Conservation (phyloP, 208 protist genomes). For the Trypanosoma conorhini region DNA sequence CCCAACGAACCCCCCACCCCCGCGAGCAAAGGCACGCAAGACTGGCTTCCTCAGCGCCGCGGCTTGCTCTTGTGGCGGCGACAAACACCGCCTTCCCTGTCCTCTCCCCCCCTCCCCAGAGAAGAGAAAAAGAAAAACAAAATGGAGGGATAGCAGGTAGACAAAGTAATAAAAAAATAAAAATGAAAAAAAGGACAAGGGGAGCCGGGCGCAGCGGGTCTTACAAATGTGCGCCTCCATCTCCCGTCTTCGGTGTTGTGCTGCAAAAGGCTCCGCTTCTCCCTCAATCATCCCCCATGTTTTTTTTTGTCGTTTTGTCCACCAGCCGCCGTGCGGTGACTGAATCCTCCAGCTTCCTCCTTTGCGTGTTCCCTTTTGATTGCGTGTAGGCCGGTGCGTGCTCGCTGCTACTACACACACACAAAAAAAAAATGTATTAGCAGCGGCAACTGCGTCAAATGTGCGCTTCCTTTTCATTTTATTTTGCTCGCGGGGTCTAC, state of each 20-base stretch:
- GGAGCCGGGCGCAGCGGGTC: too few relatives aligned
- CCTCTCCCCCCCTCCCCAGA: too few relatives aligned
- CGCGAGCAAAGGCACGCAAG: background rate
- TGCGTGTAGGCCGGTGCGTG: too few relatives aligned
- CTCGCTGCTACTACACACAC: too few relatives aligned
- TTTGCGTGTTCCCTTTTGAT: background rate
- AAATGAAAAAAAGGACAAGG: background rate
- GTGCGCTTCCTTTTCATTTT: background rate
- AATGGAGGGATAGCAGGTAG: background rate
- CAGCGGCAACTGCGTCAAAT: background rate
- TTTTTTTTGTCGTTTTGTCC: too few relatives aligned
- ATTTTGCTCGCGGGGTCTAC: background rate
- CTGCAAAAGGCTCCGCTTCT: too few relatives aligned
- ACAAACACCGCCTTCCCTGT: background rate
- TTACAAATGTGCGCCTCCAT: too few relatives aligned
- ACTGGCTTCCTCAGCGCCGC: background rate
- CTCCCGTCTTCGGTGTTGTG: too few relatives aligned
- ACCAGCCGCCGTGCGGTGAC: too few relatives aligned
- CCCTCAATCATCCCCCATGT: too few relatives aligned
- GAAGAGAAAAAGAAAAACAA: background rate
- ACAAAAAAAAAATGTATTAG: background rate
- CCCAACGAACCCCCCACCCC: background rate
- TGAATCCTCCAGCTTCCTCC: too few relatives aligned
- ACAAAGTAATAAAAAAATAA: background rate
- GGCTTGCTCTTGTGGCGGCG: background rate